Base-by-base conservation (phyloP, 2,329 filamentous ascomycete genomes). In the Torrubiellomyces zombiae region DNA sequence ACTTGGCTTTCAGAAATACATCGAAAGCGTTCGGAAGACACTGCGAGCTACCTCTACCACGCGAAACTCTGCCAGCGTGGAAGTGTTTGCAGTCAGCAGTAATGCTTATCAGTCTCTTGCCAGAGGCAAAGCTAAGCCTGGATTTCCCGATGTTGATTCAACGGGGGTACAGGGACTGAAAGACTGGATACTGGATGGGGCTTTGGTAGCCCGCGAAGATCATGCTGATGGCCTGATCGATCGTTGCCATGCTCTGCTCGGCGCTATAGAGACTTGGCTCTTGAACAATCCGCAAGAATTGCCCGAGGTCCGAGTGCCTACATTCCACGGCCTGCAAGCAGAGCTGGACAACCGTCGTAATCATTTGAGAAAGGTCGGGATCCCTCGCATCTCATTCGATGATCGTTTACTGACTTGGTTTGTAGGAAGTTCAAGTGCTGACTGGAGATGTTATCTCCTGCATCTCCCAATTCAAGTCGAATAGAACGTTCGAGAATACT, bases 71-170 rank as follows among this genome's bases (percentile, higher is more conserved):
- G 23, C 16, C 6, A 4, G 22, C 8, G 14, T 22, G 1, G 19
- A 18, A 4, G 30, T 38, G 1, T 31, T 32, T 10, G 32, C 35
- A 3, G 27, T 34, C 2, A 35, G 30, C 23, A 31, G 32, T 15
- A 25, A 26, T 9, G 34, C 35, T 2, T 31, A 31, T 9, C 20
- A 16, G 5, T 8, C 11, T 3, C 16, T 36, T 9, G 26, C 20
- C 4, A 14, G 7, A 12, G 16, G 14, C 10, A 7, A 18, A 2
- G 15, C 17, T 3, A 8, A 21, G 2, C 7, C 21, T 3, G 32
- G 29, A 1, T 38, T 38, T 10, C 21, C 25, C 1, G 14, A 29
- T 7, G 2, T 3, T 0, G n/a, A 26, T 10, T 28, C 34, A 0
- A 36, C 34, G 0, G 35, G 35, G 3, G 26, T 38, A 6, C 24